Base-by-base conservation (phyloP, 495 filamentous ascomycete species). In the Terfezia claveryi region DNA sequence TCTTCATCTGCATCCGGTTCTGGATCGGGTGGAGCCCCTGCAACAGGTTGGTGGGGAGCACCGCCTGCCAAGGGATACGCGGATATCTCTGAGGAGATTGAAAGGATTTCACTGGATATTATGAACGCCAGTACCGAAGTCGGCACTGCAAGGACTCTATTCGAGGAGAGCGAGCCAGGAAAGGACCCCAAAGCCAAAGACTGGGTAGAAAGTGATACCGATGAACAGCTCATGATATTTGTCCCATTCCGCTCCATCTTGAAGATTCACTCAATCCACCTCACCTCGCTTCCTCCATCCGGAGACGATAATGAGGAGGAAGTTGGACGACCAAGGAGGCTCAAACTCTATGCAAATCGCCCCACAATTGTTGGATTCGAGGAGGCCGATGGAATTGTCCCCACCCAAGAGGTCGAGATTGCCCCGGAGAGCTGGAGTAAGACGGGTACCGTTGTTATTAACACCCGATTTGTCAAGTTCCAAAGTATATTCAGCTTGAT, bases 181-280 rank as follows among this genome's bases (percentile, higher is more conserved):
- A 62, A 65, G 49, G 57, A 69, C 32, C 51, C 58, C n/a, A 32
- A 4, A 10, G 49, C 56, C 41, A 56, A 20, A 53, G 91, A 98
- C 68, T 96, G 87, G 85, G 78, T 95, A n/a, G 86, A 96, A 73
- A 94, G 85, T 64, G 92, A 95, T 64, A 94, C 88, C n/a, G 91
- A 98, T 66, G 87, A 95, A 71, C 92, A 98, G 73, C 68, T 98
- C 57, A 84, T 98, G 80, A 76, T 98, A 53, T 95, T 82, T 66
- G 72, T 93, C 51, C 91, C 91, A 9, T 94, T 98, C 68, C 80
- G 87, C 67, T 79, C 82, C 10, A 85, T 81, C 51, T 62, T 94
- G 56, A 98, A 96, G 73, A 75, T 95, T 36, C 88, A 94, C 66
- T 86, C 87, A 6, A 67, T 98, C 36, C 76, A 96, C 65, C 74